Evolutionary conservation across 441 rosid genomes (phyloP).

Genomic region (Francoa sonchifolia): DNA sequence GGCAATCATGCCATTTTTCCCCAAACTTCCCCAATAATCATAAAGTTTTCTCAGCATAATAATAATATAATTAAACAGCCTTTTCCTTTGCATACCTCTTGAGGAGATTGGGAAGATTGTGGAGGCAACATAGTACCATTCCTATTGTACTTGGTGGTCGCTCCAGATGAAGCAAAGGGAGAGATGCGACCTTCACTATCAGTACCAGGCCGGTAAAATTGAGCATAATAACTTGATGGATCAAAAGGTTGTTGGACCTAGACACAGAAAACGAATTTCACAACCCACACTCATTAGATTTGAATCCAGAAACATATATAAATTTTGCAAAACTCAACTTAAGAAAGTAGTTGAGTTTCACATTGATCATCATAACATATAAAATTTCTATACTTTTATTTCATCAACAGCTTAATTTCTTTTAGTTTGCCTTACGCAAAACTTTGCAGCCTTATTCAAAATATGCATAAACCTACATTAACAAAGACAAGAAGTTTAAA

Average conservation of each 20-base stretch:
- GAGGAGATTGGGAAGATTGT: slow-evolving; percentile 62
- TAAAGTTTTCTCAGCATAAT: too few species aligned
- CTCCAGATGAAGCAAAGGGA: slow-evolving; percentile 61
- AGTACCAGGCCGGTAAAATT: slow-evolving; percentile 58
- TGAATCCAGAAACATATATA: slow-evolving; percentile 17
- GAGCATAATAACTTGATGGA: slow-evolving; percentile 72
- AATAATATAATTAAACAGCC: too few species aligned
- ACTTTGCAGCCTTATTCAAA: not conserved
- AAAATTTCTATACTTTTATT: too few species aligned
- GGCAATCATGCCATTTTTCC: too few species aligned
- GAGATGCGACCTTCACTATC: slow-evolving; percentile 77
- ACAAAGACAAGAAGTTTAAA: slow-evolving; percentile 8
- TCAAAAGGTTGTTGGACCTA: slow-evolving; percentile 81
- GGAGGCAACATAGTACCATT: slow-evolving; percentile 59
- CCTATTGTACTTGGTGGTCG: slow-evolving; percentile 69
- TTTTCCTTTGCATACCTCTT: slow-evolving; percentile 56
- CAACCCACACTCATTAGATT: slow-evolving; percentile 17
- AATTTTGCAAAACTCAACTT: too few species aligned
- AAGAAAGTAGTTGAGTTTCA: too few species aligned
- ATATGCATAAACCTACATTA: not conserved
- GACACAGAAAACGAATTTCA: slow-evolving; percentile 20
- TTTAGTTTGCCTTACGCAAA: too few species aligned
- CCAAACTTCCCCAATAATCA: too few species aligned
- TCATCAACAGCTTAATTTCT: too few species aligned
- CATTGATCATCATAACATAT: slow-evolving; percentile 3